These are phyloP conservation scores for Talaromyces sp. DNA, from an alignment of 2,329 filamentous ascomycete genomes.

Conservation along the genomic window DNA sequence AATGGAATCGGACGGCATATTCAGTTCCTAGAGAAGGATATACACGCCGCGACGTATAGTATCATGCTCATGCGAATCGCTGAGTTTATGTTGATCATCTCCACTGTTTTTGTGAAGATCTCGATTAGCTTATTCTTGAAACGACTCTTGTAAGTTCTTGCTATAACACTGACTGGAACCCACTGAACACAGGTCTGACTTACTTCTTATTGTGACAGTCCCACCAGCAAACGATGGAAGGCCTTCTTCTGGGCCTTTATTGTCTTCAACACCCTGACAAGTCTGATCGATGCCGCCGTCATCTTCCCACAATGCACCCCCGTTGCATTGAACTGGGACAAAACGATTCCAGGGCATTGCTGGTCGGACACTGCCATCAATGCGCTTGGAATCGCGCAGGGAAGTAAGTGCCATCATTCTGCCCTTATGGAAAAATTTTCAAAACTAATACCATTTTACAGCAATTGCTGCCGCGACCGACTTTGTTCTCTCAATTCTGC, in stretches of 20 bases:
- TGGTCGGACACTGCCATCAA: conserved; percentile 16
- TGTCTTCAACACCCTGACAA: conserved; percentile 21
- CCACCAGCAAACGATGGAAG: conserved; percentile 18
- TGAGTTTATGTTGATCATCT: conserved; percentile 20
- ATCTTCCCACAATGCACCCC: conserved; percentile 17
- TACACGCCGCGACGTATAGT: conserved; percentile 8
- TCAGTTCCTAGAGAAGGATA: not conserved
- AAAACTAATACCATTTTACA: not conserved
- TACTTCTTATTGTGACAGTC: not conserved
- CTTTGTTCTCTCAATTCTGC: conserved; percentile 11
- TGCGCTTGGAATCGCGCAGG: conserved; percentile 15
- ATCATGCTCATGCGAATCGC: conserved; percentile 20
- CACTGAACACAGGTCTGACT: not conserved
- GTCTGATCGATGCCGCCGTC: conserved; percentile 12
- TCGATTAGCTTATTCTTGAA: conserved; percentile 21
- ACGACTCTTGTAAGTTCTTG: conserved; percentile 19
- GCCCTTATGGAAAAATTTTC: not conserved
- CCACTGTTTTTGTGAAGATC: conserved; percentile 21
- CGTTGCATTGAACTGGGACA: conserved; percentile 13
- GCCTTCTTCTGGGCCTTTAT: conserved; percentile 22
- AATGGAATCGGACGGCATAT: conserved; percentile 12
- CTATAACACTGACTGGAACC: too few relatives aligned
- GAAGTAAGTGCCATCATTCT: not conserved
- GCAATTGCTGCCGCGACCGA: conserved; percentile 17
- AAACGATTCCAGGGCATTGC: conserved; percentile 13